These are phyloP conservation scores for Fraxinus sp. DNA, from an alignment of 305 asterid genomes.

Conservation along the genomic window DNA sequence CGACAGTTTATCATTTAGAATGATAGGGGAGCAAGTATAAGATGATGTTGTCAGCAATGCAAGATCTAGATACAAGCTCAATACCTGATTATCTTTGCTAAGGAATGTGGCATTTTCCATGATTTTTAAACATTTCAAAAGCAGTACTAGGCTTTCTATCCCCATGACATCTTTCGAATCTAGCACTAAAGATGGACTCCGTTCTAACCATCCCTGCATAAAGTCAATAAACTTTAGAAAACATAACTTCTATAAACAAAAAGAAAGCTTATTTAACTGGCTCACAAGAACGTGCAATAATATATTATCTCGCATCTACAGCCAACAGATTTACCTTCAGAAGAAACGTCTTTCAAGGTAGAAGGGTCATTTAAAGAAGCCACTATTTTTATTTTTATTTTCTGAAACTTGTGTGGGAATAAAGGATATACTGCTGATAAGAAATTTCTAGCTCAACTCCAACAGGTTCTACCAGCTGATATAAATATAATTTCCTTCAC, in stretches of 20 bases:
- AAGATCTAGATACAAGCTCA: conserved; percentile 15
- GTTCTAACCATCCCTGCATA: conserved; percentile 74
- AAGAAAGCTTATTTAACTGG: background rate
- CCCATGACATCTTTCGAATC: conserved; percentile 49
- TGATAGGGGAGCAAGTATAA: background rate
- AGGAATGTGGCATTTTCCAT: conserved; percentile 95
- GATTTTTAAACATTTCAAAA: conserved; percentile 85
- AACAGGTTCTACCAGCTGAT: background rate
- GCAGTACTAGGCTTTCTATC: conserved; percentile 68
- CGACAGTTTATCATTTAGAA: background rate
- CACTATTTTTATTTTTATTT: background rate
- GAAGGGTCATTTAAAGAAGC: background rate
- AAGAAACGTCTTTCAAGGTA: background rate
- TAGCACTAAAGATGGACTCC: conserved; percentile 40
- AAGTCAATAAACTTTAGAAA: conserved; percentile 20
- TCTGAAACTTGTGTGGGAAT: background rate
- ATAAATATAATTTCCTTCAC: background rate
- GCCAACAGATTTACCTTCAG: background rate
- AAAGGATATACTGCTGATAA: background rate
- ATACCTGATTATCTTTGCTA: conserved; percentile 89
- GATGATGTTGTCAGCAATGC: background rate
- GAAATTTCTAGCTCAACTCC: background rate
- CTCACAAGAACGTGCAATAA: background rate
- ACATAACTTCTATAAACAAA: conserved; percentile 10
- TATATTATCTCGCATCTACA: background rate